These are phyloP conservation scores for Exophiala alcalophila DNA, from an alignment of 2,329 filamentous ascomycete genomes.

Conservation along the genomic window DNA sequence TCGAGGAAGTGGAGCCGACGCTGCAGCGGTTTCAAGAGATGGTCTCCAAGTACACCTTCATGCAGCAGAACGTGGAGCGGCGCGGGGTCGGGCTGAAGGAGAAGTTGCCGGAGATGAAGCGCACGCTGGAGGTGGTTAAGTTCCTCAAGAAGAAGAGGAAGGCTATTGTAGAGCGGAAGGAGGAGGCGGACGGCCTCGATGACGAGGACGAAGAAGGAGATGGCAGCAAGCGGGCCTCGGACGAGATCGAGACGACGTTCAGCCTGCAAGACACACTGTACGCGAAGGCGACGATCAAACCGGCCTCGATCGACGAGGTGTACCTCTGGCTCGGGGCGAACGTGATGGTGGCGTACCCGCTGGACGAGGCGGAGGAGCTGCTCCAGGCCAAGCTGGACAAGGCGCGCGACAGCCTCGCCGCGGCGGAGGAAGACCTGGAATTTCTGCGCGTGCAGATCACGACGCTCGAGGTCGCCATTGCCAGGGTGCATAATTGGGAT, in stretches of 20 bases:
- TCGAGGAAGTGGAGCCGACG: conserved; percentile 46
- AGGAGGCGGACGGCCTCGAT: conserved; percentile 9
- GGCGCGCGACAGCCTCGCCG: conserved; percentile 74
- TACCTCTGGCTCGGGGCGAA: conserved; percentile 98
- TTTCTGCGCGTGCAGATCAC: conserved; percentile 96
- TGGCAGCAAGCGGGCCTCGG: not conserved
- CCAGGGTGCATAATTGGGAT: conserved; percentile 99
- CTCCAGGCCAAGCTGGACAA: conserved; percentile 73
- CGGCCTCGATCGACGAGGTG: conserved; percentile 73
- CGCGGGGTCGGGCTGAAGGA: conserved; percentile 78
- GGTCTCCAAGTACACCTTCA: conserved; percentile 95
- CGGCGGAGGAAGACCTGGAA: conserved; percentile 94
- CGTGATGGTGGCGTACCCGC: conserved; percentile 93
- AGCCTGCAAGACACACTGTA: conserved; percentile 96
- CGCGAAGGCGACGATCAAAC: conserved; percentile 77
- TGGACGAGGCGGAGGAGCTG: conserved; percentile 79
- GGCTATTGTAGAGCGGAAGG: conserved; percentile 43
- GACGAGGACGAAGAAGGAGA: conserved; percentile 6
- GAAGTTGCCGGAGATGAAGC: conserved; percentile 95
- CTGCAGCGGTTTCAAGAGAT: conserved; percentile 48
- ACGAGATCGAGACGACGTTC: conserved; percentile 75
- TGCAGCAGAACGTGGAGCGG: conserved; percentile 90
- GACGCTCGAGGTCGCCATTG: conserved; percentile 93
- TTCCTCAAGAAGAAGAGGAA: conserved; percentile 77
- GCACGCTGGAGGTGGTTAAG: conserved; percentile 86